Base-by-base conservation (phyloP, 75 land plant species). In the Larix kaempferi region DNA sequence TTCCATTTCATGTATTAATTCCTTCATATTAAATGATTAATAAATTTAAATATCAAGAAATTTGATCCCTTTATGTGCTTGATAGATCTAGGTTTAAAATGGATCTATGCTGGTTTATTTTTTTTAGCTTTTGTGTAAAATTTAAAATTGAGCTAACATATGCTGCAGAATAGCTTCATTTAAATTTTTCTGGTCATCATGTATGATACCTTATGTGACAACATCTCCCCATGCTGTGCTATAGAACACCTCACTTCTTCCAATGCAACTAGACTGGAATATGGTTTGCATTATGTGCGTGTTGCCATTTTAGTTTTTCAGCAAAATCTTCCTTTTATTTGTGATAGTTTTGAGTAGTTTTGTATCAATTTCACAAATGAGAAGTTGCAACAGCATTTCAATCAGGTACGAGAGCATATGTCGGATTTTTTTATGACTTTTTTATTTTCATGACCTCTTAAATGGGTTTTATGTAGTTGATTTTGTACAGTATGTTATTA, bases 301-400 rank as follows among this genome's bases (percentile, higher is more conserved):
- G 25, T 62, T 62, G 64, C 64, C 64, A 62, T 56, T 55, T 74
- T 59, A 26, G 17, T 55, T 25, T 10, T 54, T 74, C 6, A 19
- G 37, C 10, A 17, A 6, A 17, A 16, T 25, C 39, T 49, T 25
- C 27, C 2, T 0, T 76, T 74, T 44, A 6, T 78, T 25, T 44
- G 10, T 44, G 27, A 16, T 78, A 85, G 88, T 75, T 86, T 85
- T 78, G 88, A 85, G 79, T 83, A 85, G 41, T 85, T 86, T 66
- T 86, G 88, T 57, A 86, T 85, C 65, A 85, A 85, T 84, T 71
- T 86, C 72, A 82, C 88, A 37, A 86, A 86, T 77, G 88, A 86
- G 78, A 86, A 86, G 81, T 79, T 86, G 71, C 88, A 86, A 72
- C 88, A 86, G 72, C 88, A 86, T 59, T 86, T 86, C 74, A 86